These are phyloP conservation scores for Kodamaea leandrae DNA, from an alignment of 805 yeast genomes.

Conservation along the genomic window DNA sequence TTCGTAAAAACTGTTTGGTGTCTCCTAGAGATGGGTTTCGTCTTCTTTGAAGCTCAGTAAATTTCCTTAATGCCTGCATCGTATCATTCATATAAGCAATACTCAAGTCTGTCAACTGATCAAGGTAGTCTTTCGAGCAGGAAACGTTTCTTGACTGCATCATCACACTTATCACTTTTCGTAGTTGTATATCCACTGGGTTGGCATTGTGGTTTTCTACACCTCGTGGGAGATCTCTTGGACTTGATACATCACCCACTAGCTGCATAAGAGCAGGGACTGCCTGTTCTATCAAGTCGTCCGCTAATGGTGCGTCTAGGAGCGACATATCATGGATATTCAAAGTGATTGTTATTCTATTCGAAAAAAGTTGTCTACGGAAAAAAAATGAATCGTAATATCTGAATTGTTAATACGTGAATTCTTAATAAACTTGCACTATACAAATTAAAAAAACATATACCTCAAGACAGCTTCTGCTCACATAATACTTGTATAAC, in stretches of 20 bases:
- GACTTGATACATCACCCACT: background rate
- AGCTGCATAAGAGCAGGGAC: conserved; percentile 2
- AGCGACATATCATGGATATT: conserved; percentile 2
- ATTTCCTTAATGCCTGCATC: conserved; percentile 42
- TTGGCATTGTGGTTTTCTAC: conserved; percentile 5
- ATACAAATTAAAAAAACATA: no score
- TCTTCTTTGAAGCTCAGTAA: conserved; percentile 61
- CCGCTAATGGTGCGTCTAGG: background rate
- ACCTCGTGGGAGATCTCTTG: background rate
- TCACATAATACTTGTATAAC: no score
- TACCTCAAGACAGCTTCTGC: no score
- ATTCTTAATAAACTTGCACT: no score
- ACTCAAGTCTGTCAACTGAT: conserved; percentile 28
- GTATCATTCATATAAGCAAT: conserved; percentile 35
- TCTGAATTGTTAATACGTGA: no score
- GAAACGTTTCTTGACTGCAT: conserved; percentile 21
- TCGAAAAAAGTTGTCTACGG: background rate
- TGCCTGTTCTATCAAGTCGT: conserved; percentile 4
- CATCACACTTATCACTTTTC: conserved; percentile 27
- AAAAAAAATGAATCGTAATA: conserved; percentile 1
- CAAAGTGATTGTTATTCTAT: conserved; percentile 1
- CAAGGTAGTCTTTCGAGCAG: conserved; percentile 28
- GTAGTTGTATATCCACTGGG: conserved; percentile 28
- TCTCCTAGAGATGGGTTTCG: conserved; percentile 53
- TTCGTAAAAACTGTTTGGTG: conserved; percentile 41